Base-by-base conservation (phyloP, 2,329 filamentous ascomycete species). In the Parasarocladium wereldwijsianum region DNA sequence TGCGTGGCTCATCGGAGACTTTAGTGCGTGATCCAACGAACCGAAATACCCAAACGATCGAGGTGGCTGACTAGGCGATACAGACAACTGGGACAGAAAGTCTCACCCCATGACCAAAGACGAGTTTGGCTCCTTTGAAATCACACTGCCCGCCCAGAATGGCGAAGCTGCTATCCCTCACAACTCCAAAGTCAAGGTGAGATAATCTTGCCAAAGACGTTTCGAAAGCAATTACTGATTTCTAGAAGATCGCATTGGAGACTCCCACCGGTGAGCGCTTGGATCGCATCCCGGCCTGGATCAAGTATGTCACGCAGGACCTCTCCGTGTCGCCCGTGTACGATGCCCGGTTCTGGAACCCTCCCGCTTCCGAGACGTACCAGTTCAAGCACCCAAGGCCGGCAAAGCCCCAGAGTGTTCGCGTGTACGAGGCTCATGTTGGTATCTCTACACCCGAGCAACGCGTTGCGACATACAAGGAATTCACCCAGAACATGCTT, bases 371-470 rank as follows among this genome's bases (percentile, higher is more conserved):
- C 22, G 74, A 92, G 47, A 71, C 61, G 46, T 96, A 96, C 51
- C 62, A 70, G 32, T 93, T 93, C 66, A 86, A 92, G 59, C 70
- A 96, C 52, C 45, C 68, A 26, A 70, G 78, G 29, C 90, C 87
- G 6, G 74, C 76, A 51, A 92, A 87, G 62, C 90, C 90, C 1
- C 53, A 64, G 34, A 93, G 85, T 44, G 73, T 71, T n/a, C 77
- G 90, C 29, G 85, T 98, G 34, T 98, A 98, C 55, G 90, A 98
- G 57, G 90, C 90, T n/a, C 90, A 98, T 47, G 85, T 98, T 24
- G 90, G 90, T 29, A 98, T 98, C 42, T 94, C 87, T 5, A 90
- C 84, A 3, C 83, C 86, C 2, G 87, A 96, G 39, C 71, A 78
- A 38, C 76, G 73, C 40, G 85, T 98, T 22, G 74, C 90, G 3